phyloP scores from a whole-genome alignment of 1,284 basidiomycete species.

The Irpex rosettiformis region DNA sequence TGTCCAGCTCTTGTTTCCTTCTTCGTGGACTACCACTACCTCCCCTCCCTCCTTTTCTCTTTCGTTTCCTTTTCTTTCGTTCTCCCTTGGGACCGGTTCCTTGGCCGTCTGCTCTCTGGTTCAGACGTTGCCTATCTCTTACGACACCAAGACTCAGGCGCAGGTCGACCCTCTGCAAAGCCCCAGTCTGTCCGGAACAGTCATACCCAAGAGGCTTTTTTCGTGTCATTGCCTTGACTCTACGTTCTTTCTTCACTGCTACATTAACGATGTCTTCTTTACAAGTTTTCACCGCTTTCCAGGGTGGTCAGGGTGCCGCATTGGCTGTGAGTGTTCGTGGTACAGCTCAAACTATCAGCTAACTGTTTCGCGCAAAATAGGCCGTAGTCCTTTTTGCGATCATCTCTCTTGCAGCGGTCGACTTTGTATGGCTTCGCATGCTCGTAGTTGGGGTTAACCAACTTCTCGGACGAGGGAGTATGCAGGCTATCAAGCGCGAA shows the following conservation, averaged over 20 bases:
- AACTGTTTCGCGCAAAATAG: constrained; percentile 27
- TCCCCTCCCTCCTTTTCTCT: constrained; percentile 11
- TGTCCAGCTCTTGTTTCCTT: neutral
- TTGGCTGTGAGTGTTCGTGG: constrained; percentile 39
- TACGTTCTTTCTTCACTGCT: constrained; percentile 13
- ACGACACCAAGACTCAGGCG: constrained; percentile 25
- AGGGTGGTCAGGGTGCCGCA: constrained; percentile 33
- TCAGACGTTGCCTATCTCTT: constrained; percentile 25
- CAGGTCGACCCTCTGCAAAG: constrained; percentile 31
- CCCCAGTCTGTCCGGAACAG: constrained; percentile 34
- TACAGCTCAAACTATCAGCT: neutral
- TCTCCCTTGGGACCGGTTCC: constrained; percentile 41
- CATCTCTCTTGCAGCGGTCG: constrained; percentile 48
- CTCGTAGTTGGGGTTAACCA: constrained; percentile 37
- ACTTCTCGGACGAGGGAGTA: constrained; percentile 17
- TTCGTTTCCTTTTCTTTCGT: constrained; percentile 24
- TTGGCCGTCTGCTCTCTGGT: constrained; percentile 35
- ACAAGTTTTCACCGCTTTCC: constrained; percentile 19
- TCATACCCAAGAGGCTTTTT: constrained; percentile 12
- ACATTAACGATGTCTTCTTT: constrained; percentile 20
- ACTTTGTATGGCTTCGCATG: constrained; percentile 42
- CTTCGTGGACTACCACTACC: constrained; percentile 14
- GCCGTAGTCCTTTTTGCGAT: constrained; percentile 49
- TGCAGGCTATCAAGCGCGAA: constrained; percentile 31
- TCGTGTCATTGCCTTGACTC: constrained; percentile 11